Base-by-base conservation (phyloP, 306 rosid species). In the Dalbergia oliveri region DNA sequence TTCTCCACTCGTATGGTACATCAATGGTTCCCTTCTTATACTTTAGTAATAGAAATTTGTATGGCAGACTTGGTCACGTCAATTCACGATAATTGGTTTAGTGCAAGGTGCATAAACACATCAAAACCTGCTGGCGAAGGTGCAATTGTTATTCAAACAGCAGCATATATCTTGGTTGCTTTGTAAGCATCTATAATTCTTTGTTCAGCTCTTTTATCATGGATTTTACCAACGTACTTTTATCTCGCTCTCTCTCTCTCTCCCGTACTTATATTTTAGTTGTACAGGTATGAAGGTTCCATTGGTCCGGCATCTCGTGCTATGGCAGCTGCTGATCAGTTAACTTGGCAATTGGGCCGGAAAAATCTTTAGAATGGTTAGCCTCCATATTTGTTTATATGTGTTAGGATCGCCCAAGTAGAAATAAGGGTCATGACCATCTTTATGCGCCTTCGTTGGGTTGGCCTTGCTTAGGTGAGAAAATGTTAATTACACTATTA, bases 41-140 rank as follows among this genome's bases (percentile, higher is more conserved):
- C 62, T 73, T 44, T 71, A 61, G 53, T 78, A 19, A 43, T 68
- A 57, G 83, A 35, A 78, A 69, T 85, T 82, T 53, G 63, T 73
- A 67, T 94, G 89, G 64, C 94, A 94, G 97, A 92, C 81, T 72
- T 92, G 84, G 94, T 91, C 65, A 94, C 97, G 4, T 88, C 97
- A 78, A 90, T 94, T 73, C 97, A 92, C 58, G 98, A 92, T 88
- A 91, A 82, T 67, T 94, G 97, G 98, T 89, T 92, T 69, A 77
- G 92, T 82, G 98, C 94, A 66, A 92, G 98, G 94, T 92, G 97
- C 87, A 78, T 91, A 85, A 94, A 93, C 91, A 94, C 97, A 33
- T 90, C 92, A 84, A 92, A 90, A 75, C 90, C 94, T 79, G 92
- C 90, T 57, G 98, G 97, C 51, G 98, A 94, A 88, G 98, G 98